Conservation (phyloP, 805 yeast genomes). For the Lachancea quebecensis region DNA sequence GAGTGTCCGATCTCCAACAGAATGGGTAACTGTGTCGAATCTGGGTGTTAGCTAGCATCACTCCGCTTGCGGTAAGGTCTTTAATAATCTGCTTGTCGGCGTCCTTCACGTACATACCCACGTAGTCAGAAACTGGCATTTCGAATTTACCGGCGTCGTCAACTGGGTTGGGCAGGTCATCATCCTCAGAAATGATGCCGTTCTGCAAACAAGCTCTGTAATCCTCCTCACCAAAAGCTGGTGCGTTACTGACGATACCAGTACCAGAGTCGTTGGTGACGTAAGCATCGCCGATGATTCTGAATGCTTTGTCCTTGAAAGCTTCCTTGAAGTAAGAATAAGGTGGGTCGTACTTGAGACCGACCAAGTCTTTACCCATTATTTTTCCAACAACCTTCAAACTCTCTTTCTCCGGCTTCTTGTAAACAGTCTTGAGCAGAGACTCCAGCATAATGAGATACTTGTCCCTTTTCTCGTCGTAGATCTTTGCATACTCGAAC, state of each 20-base stretch:
- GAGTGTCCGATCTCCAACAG: slow-evolving; percentile 99
- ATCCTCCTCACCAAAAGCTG: slow-evolving; percentile 99
- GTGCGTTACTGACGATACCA: slow-evolving; percentile 97
- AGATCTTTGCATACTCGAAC: slow-evolving; percentile 86
- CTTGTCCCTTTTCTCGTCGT: slow-evolving; percentile 77
- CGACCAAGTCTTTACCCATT: slow-evolving; percentile 73
- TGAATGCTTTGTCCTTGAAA: slow-evolving; percentile 72
- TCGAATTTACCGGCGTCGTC: slow-evolving; percentile 91
- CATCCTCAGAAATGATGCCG: slow-evolving; percentile 65
- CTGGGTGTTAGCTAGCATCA: slow-evolving; percentile 70
- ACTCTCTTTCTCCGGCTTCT: slow-evolving; percentile 89
- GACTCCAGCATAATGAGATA: slow-evolving; percentile 80
- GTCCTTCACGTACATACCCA: slow-evolving; percentile 86
- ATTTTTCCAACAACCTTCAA: slow-evolving; percentile 74
- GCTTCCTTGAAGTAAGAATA: slow-evolving; percentile 73
- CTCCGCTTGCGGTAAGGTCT: slow-evolving; percentile 68
- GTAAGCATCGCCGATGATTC: slow-evolving; percentile 73
- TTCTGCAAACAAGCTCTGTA: slow-evolving; percentile 68
- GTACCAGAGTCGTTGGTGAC: slow-evolving; percentile 96
- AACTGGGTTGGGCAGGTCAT: slow-evolving; percentile 85
- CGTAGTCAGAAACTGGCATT: slow-evolving; percentile 61
- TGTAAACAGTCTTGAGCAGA: slow-evolving; percentile 77
- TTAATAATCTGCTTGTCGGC: slow-evolving; percentile 91
- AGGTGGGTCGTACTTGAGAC: slow-evolving; percentile 73
- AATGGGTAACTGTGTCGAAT: slow-evolving; percentile 95